A percentile compares a stretch with the other conserved stretches of the same genome.
Evolutionary conservation across 2,329 filamentous ascomycete species (phyloP).

Genomic region (Aspergillus ustus): DNA sequence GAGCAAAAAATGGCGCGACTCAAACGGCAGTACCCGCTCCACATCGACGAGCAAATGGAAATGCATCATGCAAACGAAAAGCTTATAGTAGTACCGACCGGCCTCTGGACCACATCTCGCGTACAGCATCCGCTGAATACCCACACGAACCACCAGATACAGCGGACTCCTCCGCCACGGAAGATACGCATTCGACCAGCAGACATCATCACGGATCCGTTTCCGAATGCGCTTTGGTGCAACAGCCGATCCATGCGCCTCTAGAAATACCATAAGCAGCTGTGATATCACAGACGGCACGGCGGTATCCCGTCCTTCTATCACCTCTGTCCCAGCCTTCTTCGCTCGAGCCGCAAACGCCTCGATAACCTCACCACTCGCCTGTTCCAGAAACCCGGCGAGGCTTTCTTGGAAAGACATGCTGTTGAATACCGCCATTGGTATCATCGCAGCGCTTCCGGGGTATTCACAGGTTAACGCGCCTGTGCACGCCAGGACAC

Average conservation of each 20-base stretch:
- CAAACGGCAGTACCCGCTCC: background rate
- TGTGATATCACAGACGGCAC: background rate
- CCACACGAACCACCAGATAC: slow-evolving; percentile 9
- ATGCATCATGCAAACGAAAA: background rate
- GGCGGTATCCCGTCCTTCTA: slow-evolving; percentile 52
- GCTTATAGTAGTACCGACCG: background rate
- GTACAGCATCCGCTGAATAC: background rate
- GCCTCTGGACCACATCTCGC: background rate
- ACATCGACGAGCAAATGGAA: background rate
- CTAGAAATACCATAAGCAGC: slow-evolving; percentile 6
- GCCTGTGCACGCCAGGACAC: too few relatives aligned
- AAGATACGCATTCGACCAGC: slow-evolving; percentile 2
- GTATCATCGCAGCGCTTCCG: too few relatives aligned
- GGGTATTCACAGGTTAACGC: too few relatives aligned
- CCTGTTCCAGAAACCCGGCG: too few relatives aligned
- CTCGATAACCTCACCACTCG: slow-evolving; percentile 26
- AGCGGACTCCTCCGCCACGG: slow-evolving; percentile 9
- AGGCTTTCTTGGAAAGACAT: too few relatives aligned
- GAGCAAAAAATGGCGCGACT: background rate
- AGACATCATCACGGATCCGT: slow-evolving; percentile 7
- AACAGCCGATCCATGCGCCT: background rate
- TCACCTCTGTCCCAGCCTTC: slow-evolving; percentile 41
- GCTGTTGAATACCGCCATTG: too few relatives aligned
- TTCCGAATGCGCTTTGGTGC: background rate
- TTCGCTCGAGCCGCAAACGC: slow-evolving; percentile 36